These are phyloP conservation scores for Batkoa obscura DNA, from an alignment of 371 early-diverging fungal species.

Conservation along the genomic window DNA sequence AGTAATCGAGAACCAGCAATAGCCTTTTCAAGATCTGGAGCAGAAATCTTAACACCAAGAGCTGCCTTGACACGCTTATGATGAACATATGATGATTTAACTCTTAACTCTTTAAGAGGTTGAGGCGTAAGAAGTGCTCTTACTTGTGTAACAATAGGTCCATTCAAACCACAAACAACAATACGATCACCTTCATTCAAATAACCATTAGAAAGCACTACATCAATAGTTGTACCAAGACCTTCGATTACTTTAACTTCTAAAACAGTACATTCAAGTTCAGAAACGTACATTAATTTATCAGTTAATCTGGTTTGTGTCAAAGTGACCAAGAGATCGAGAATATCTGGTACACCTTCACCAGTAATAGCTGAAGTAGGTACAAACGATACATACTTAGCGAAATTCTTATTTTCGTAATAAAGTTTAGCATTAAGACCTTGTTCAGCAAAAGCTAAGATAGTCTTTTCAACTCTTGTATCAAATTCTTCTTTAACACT, in stretches of 20 bases:
- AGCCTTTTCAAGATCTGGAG: slow-evolving; percentile 93
- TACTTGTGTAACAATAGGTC: slow-evolving; percentile 91
- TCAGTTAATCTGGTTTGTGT: slow-evolving; percentile 93
- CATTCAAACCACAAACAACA: slow-evolving; percentile 92
- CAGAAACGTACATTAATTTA: slow-evolving; percentile 86
- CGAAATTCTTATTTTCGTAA: slow-evolving; percentile 92
- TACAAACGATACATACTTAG: slow-evolving; percentile 91
- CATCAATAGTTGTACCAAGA: slow-evolving; percentile 97
- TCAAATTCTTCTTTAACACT: slow-evolving; percentile 79
- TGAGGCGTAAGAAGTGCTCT: slow-evolving; percentile 96
- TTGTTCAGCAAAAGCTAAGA: slow-evolving; percentile 90
- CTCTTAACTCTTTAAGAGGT: slow-evolving; percentile 95
- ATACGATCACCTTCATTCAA: slow-evolving; percentile 96
- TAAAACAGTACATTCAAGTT: slow-evolving; percentile 96
- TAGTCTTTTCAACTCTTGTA: slow-evolving; percentile 60
- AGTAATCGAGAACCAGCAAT: slow-evolving; percentile 96
- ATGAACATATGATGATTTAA: slow-evolving; percentile 92
- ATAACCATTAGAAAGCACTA: slow-evolving; percentile 94
- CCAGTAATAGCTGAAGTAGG: slow-evolving; percentile 99
- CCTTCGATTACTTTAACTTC: slow-evolving; percentile 99
- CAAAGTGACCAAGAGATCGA: slow-evolving; percentile 80
- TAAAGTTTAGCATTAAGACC: slow-evolving; percentile 92
- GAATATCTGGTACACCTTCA: slow-evolving; percentile 98
- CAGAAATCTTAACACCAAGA: slow-evolving; percentile 95
- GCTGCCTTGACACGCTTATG: slow-evolving; percentile 97